Evolutionary conservation across 2,329 filamentous ascomycete species (phyloP).

Genomic region (Dactylellina haptotyla): DNA sequence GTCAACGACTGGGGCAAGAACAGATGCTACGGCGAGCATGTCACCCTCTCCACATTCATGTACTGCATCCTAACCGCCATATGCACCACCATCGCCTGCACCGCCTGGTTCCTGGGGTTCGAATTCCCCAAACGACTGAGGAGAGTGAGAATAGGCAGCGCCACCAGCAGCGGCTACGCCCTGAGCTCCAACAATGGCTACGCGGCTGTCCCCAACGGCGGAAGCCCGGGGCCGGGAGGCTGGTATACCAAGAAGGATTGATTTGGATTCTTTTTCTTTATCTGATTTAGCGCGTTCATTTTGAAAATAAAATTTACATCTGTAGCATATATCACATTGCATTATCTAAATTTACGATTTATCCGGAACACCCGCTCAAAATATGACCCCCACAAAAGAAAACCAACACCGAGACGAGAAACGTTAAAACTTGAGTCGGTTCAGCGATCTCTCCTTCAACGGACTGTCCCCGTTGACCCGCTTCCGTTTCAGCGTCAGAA

Average conservation of each 20-base stretch:
- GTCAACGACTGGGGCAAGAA: slow-evolving; percentile 51
- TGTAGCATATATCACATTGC: slow-evolving; percentile 27
- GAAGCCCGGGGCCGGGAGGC: slow-evolving; percentile 12
- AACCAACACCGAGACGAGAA: not conserved
- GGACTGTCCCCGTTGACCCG: slow-evolving; percentile 47
- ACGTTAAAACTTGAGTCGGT: slow-evolving; percentile 40
- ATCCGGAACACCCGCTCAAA: slow-evolving; percentile 44
- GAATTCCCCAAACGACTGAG: slow-evolving; percentile 53
- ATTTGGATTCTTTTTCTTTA: slow-evolving; percentile 1
- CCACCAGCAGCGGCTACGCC: slow-evolving; percentile 40
- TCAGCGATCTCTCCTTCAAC: slow-evolving; percentile 55
- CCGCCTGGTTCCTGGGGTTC: slow-evolving; percentile 52
- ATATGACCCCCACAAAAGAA: not conserved
- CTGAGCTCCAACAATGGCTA: slow-evolving; percentile 11
- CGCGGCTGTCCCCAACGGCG: slow-evolving; percentile 12
- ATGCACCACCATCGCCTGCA: slow-evolving; percentile 50
- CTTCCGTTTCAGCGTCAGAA: slow-evolving; percentile 63
- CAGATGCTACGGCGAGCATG: slow-evolving; percentile 53
- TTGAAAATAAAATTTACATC: not conserved
- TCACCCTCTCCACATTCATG: slow-evolving; percentile 49
- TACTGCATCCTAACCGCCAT: slow-evolving; percentile 54
- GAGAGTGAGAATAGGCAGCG: slow-evolving; percentile 33
- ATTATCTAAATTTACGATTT: slow-evolving; percentile 20
- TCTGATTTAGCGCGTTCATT: not conserved
- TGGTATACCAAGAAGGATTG: slow-evolving; percentile 54